phyloP scores from a whole-genome alignment of 345 rosid genomes.

The Eutrema heterophyllum region DNA sequence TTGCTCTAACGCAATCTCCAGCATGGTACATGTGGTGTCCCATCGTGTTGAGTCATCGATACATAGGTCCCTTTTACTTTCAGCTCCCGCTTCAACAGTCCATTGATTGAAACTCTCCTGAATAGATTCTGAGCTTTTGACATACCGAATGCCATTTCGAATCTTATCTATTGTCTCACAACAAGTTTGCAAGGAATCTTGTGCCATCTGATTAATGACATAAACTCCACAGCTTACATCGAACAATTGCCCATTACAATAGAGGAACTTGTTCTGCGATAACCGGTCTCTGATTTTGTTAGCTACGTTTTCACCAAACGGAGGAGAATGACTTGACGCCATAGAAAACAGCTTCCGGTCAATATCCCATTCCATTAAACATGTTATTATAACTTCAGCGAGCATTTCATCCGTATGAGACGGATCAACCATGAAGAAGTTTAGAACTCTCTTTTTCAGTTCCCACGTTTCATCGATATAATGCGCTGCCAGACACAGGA shows the following conservation, averaged over 20 bases:
- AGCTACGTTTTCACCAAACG: slow-evolving; percentile 39
- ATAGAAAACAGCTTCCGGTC: slow-evolving; percentile 67
- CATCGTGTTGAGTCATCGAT: slow-evolving; percentile 51
- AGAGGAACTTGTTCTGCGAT: slow-evolving; percentile 66
- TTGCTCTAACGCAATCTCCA: slow-evolving; percentile 52
- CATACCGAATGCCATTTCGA: slow-evolving; percentile 44
- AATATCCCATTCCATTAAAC: slow-evolving; percentile 86
- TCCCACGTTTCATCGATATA: slow-evolving; percentile 71
- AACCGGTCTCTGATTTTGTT: slow-evolving; percentile 58
- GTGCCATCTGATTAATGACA: slow-evolving; percentile 57
- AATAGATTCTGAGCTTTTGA: slow-evolving; percentile 46
- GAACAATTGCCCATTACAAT: slow-evolving; percentile 58
- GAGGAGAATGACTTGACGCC: slow-evolving; percentile 48
- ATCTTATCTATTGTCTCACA: slow-evolving; percentile 42
- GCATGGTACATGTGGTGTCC: slow-evolving; percentile 68
- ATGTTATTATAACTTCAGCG: slow-evolving; percentile 54
- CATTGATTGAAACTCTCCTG: slow-evolving; percentile 40
- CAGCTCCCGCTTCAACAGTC: neutral
- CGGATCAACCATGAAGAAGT: slow-evolving; percentile 47
- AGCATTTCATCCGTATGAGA: slow-evolving; percentile 57
- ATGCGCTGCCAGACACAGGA: slow-evolving; percentile 55
- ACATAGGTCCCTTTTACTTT: slow-evolving; percentile 39
- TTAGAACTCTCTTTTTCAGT: slow-evolving; percentile 50
- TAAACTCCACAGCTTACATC: slow-evolving; percentile 56
- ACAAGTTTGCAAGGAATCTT: slow-evolving; percentile 49